Evolutionary conservation across 306 rosid genomes (phyloP).

Genomic region (Lotus japonicus): DNA sequence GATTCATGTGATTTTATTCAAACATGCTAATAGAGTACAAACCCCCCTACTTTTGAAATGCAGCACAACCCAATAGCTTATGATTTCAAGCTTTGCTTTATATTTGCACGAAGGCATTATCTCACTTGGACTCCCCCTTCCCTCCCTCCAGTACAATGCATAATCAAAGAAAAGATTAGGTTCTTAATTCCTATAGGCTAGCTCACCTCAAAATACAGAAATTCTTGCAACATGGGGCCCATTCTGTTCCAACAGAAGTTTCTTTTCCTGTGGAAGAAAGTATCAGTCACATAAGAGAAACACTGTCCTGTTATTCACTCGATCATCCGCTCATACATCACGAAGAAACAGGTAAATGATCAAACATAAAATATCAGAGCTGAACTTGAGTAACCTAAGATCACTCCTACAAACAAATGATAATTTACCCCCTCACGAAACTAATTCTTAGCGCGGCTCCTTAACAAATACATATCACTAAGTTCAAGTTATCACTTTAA

Average conservation of each 20-base stretch:
- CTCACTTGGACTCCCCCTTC: not conserved
- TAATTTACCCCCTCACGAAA: too few relatives aligned
- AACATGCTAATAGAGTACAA: not conserved
- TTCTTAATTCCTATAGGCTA: conserved; percentile 13
- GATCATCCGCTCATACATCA: not conserved
- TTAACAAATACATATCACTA: not conserved
- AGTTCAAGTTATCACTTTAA: not conserved
- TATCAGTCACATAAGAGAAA: conserved; percentile 1
- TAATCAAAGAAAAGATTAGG: conserved; percentile 2
- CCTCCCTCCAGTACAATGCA: not conserved
- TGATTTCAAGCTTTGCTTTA: conserved; percentile 6
- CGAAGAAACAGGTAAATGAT: not conserved
- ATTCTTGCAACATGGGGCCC: conserved; percentile 82
- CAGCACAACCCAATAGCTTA: not conserved
- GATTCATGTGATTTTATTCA: too few relatives aligned
- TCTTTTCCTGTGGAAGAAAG: conserved; percentile 62
- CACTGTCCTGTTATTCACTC: not conserved
- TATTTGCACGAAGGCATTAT: not conserved
- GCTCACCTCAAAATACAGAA: conserved; percentile 85
- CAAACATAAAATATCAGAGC: not conserved
- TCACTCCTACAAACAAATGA: not conserved
- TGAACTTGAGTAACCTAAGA: conserved; percentile 1
- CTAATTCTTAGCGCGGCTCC: too few relatives aligned
- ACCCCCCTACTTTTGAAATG: not conserved
- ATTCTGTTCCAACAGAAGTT: conserved; percentile 73